A percentile compares a stretch with the other conserved stretches of the same genome.
Conservation (phyloP, 129 eudicot genomes). For the Artemisia tridentata region DNA sequence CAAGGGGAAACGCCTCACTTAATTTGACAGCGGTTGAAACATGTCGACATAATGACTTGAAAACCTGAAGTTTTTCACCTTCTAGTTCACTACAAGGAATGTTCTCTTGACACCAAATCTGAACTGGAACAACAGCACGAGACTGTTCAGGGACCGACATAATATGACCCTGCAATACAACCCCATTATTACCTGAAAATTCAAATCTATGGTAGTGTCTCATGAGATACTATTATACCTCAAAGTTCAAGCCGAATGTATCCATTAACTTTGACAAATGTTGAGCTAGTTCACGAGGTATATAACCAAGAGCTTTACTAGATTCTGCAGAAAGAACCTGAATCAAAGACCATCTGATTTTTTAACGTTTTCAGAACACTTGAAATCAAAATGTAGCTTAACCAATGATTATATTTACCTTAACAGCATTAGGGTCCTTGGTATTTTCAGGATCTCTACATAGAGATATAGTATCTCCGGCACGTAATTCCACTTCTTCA, state of each 20-base stretch:
- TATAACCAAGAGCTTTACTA: conserved; percentile 61
- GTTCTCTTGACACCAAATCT: conserved; percentile 45
- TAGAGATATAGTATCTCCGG: conserved; percentile 53
- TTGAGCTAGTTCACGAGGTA: conserved; percentile 85
- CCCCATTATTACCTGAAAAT: conserved; percentile 55
- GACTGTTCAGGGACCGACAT: conserved; percentile 54
- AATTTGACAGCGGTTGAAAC: conserved; percentile 36
- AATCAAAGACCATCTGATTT: conserved; percentile 22
- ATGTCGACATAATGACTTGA: conserved; percentile 56
- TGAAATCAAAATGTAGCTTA: conserved; percentile 10
- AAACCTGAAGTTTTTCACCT: conserved; percentile 33
- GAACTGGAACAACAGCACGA: conserved; percentile 60
- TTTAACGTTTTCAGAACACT: conserved; percentile 13
- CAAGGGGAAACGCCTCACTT: conserved; percentile 38
- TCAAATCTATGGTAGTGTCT: conserved; percentile 26
- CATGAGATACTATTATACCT: conserved; percentile 45
- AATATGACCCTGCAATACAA: conserved; percentile 67
- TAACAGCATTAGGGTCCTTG: conserved; percentile 83
- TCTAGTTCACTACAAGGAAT: conserved; percentile 33
- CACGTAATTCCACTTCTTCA: conserved; percentile 44
- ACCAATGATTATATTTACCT: conserved; percentile 44
- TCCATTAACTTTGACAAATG: conserved; percentile 75
- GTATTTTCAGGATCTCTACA: conserved; percentile 67
- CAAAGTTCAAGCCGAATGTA: conserved; percentile 57
- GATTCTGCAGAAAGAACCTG: conserved; percentile 75